Percentiles rank a stretch among this genome's conserved stretches.
phyloP scores from a whole-genome alignment of 345 rosid genomes.

The Psidium guajava region DNA sequence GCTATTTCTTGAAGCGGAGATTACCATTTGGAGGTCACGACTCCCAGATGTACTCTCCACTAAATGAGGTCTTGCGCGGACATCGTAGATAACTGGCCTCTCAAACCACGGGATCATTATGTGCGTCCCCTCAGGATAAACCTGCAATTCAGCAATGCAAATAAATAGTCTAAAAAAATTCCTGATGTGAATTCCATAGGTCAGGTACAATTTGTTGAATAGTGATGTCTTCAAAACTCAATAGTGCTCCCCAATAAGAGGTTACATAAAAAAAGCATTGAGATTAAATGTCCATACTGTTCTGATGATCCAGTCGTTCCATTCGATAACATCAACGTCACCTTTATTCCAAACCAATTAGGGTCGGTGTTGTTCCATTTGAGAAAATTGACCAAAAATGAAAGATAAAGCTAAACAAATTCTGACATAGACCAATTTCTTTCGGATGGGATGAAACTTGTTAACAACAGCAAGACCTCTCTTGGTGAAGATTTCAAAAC shows the following conservation, averaged over 20 bases:
- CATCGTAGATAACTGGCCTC: slow-evolving; percentile 82
- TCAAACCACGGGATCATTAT: slow-evolving; percentile 88
- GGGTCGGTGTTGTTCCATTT: too few species aligned
- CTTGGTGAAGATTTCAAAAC: not conserved
- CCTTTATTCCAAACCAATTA: too few species aligned
- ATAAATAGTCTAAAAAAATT: not conserved
- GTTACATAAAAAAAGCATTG: not conserved
- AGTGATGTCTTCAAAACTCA: not conserved
- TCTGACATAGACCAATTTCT: not conserved
- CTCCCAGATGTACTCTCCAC: slow-evolving; percentile 94
- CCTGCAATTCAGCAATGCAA: slow-evolving; percentile 24
- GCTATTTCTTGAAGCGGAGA: not conserved
- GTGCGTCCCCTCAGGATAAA: slow-evolving; percentile 93
- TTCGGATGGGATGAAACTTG: not conserved
- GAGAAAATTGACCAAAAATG: not conserved
- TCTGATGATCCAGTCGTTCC: not conserved
- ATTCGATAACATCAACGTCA: too few species aligned
- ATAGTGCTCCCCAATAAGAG: not conserved
- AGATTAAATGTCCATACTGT: not conserved
- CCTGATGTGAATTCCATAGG: not conserved
- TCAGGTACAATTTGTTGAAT: not conserved
- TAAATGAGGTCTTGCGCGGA: slow-evolving; percentile 82
- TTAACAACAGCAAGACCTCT: not conserved
- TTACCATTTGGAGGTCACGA: slow-evolving; percentile 94
- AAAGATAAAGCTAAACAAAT: not conserved